Base-by-base conservation (phyloP, 2,329 filamentous ascomycete species). In the Calonectria ilicicola region DNA sequence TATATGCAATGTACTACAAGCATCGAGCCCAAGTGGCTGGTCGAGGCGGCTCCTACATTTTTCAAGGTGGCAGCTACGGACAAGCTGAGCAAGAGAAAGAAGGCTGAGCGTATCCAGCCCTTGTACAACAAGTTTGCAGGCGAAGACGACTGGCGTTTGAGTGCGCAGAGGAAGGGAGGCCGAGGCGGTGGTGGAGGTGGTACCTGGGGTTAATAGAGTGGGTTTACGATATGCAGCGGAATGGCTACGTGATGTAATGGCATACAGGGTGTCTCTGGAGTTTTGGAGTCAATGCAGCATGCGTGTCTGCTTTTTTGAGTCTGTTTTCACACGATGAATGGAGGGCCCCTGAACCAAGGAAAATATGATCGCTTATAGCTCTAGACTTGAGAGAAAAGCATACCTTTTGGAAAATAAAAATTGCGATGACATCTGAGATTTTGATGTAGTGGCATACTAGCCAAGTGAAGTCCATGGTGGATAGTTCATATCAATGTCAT, bases 31-130 rank as follows among this genome's bases (percentile, higher is more conserved):
- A 98, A 98, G 81, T 93, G 92, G 92, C 90, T 99, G 26, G 95
- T 98, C 1, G 96, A 98, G 80, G 96, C 96, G 15, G 97, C 97
- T n/a, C 97, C 97, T 12, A 98, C 95, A 0, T 99, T 98, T 87
- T 99, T 98, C 91, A 98, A 98, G 89, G 95, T 98, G 5, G 96
- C 97, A 21, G 92, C 94, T 0, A 96, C 93, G 42, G 95, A 98
- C 82, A 89, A 91, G 69, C 85, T 99, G 80, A 96, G 93, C 76
- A 98, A 98, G 89, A 88, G 97, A 80, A 97, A 97, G 90, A 93
- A 95, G 88, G 95, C 95, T 0, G 97, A 99, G 88, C 90, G 96
- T 69, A 98, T 99, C 68, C 95, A 98, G 87, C 97, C 97, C 51
- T 84, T 99, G 85, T 95, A 98, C 83, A 98, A 98, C 83, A 94